Evolutionary conservation across 495 filamentous ascomycete species (phyloP).

Genomic region (Hypoxylon fragiforme): DNA sequence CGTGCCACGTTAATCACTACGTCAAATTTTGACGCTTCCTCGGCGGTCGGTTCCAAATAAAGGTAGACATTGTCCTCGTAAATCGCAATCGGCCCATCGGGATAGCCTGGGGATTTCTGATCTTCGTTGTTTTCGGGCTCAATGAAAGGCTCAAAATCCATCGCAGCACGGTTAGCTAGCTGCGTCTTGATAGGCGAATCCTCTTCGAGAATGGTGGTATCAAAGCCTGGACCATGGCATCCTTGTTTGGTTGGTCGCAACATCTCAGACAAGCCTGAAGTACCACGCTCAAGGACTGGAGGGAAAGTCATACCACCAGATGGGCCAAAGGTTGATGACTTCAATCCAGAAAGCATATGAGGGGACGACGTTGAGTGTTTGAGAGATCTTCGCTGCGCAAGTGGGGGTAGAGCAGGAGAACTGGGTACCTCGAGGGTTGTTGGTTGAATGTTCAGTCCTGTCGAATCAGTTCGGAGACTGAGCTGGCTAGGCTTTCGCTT

Average conservation of each 20-base stretch:
- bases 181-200: slow-evolving; percentile 71
- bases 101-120: slow-evolving; percentile 88
- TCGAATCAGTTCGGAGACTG: slow-evolving; percentile 63
- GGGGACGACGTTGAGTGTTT: slow-evolving; percentile 61
- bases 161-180: slow-evolving; percentile 55
- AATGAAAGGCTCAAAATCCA: slow-evolving; percentile 54
- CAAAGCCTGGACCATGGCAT: slow-evolving; percentile 29
- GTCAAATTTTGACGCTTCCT: slow-evolving; percentile 85
- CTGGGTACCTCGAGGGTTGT: slow-evolving; percentile 46
- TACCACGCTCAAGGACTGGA: slow-evolving; percentile 51
- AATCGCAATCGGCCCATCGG: slow-evolving; percentile 87
- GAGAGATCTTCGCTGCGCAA: slow-evolving; percentile 56
- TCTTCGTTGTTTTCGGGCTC: slow-evolving; percentile 65
- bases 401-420: slow-evolving; percentile 51
- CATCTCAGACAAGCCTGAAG: slow-evolving; percentile 52
- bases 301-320: slow-evolving; percentile 58
- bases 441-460: slow-evolving; percentile 45
- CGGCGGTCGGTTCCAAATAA: slow-evolving; percentile 84
- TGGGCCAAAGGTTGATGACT: slow-evolving; percentile 56
- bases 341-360: slow-evolving; percentile 56
- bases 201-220: slow-evolving; percentile 69
- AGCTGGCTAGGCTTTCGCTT: slow-evolving; percentile 79
- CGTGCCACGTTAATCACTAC: slow-evolving; percentile 94
- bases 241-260: slow-evolving; percentile 49
- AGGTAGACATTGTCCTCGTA: slow-evolving; percentile 92